Evolutionary conservation across 2,329 filamentous ascomycete species (phyloP).

Genomic region (Fusarium temperatum): DNA sequence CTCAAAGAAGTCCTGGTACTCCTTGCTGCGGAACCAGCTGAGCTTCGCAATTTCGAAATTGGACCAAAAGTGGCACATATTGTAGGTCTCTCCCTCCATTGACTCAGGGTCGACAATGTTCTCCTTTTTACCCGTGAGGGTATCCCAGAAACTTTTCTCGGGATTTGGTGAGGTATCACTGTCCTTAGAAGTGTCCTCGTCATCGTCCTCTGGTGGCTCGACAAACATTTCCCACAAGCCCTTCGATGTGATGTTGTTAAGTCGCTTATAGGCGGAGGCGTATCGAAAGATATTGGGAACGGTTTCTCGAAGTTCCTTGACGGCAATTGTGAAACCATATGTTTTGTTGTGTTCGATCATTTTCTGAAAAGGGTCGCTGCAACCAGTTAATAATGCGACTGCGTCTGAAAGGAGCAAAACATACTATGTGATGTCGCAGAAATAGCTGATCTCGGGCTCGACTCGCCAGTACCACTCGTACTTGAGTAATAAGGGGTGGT

Average conservation of each 20-base stretch:
- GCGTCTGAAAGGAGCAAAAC: neutral
- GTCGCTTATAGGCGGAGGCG: constrained; percentile 95
- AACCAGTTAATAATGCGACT: constrained; percentile 14
- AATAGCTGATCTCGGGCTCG: constrained; percentile 99
- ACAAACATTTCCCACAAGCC: constrained; percentile 99
- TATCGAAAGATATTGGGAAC: constrained; percentile 99
- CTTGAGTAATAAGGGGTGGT: constrained; percentile 91
- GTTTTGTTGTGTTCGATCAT: constrained; percentile 97
- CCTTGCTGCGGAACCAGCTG: constrained; percentile 96
- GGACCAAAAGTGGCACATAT: constrained; percentile 99
- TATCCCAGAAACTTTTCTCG: constrained; percentile 81
- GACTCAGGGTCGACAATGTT: constrained; percentile 87
- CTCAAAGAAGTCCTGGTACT: constrained; percentile 97
- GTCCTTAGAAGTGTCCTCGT: constrained; percentile 70
- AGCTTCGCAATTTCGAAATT: constrained; percentile 98
- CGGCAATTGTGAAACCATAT: constrained; percentile 97
- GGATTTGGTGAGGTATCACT: constrained; percentile 71
- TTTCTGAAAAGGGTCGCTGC: constrained; percentile 89
- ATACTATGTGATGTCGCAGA: constrained; percentile 99
- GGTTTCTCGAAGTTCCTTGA: constrained; percentile 97
- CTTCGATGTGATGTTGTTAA: constrained; percentile 88
- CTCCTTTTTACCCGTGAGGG: constrained; percentile 75
- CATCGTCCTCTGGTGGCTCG: constrained; percentile 74
- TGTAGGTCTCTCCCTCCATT: constrained; percentile 98
- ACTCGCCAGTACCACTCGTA: constrained; percentile 99